Evolutionary conservation across 164 flowering plant genomes (phyloP).

Genomic region (Brasenia schreberi): DNA sequence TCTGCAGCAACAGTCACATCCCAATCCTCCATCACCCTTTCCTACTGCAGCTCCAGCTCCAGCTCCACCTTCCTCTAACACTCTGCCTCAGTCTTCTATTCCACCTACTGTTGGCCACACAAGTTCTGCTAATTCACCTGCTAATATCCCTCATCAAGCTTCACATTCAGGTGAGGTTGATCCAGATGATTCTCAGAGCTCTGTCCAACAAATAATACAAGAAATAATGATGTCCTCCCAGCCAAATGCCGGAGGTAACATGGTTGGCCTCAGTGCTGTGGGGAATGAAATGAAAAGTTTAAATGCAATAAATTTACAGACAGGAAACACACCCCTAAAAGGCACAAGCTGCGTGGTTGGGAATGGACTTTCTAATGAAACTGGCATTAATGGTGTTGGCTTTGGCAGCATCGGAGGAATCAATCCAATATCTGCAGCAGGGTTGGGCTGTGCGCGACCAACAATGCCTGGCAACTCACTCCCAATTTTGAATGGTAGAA

Average conservation of each 20-base stretch:
- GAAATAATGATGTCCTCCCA: slow-evolving; percentile 78
- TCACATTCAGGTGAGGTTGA: slow-evolving; percentile 55
- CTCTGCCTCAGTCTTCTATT: slow-evolving; percentile 28
- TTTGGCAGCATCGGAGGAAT: slow-evolving; percentile 43
- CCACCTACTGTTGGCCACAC: slow-evolving; percentile 24
- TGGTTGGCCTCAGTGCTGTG: slow-evolving; percentile 33
- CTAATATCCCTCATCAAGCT: slow-evolving; percentile 37
- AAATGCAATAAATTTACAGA: slow-evolving; percentile 35
- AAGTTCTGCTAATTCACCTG: slow-evolving; percentile 55
- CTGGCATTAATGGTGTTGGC: slow-evolving; percentile 37
- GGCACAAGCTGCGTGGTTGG: slow-evolving; percentile 33
- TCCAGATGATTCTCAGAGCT: slow-evolving; percentile 67
- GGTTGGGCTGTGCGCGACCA: slow-evolving; percentile 50
- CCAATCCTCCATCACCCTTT: slow-evolving; percentile 48
- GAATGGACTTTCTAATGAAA: slow-evolving; percentile 27
- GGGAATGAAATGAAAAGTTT: slow-evolving; percentile 56
- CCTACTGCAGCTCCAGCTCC: slow-evolving; percentile 72
- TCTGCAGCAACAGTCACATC: slow-evolving; percentile 33
- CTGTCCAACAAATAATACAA: slow-evolving; percentile 82
- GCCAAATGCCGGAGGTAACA: slow-evolving; percentile 35
- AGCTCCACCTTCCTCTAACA: slow-evolving; percentile 40
- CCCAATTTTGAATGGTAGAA: slow-evolving; percentile 50
- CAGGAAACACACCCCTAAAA: slow-evolving; percentile 25
- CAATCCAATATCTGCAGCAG: slow-evolving; percentile 24
- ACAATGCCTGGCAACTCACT: slow-evolving; percentile 38